Conservation (phyloP, 208 protist genomes). For the Wallacemonas sp. region DNA sequence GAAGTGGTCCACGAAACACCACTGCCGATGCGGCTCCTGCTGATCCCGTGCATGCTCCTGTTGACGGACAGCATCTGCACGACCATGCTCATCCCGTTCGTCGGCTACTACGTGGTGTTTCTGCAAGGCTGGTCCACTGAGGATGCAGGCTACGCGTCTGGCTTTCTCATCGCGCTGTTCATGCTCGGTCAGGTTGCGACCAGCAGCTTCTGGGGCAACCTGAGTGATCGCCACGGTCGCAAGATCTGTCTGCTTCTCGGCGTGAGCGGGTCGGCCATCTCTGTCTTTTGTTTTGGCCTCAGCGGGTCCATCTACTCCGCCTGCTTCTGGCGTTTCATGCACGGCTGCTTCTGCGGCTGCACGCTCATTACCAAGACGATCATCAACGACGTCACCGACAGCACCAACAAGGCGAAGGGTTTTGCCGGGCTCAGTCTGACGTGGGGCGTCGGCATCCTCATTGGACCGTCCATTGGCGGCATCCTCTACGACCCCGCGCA, state of each 20-base stretch:
- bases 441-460: slow-evolving; percentile 67
- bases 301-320: slow-evolving; percentile 40
- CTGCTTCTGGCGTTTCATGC: slow-evolving; percentile 71
- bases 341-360: slow-evolving; percentile 68
- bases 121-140: slow-evolving; percentile 31
- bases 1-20: not conserved
- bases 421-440: slow-evolving; percentile 97
- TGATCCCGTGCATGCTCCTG: slow-evolving; percentile 23
- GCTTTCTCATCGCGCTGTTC: slow-evolving; percentile 49
- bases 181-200: slow-evolving; percentile 60
- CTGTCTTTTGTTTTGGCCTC: slow-evolving; percentile 46
- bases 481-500: slow-evolving; percentile 68
- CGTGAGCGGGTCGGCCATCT: slow-evolving; percentile 25
- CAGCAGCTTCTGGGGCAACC: slow-evolving; percentile 36
- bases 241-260: slow-evolving; percentile 36
- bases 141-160: slow-evolving; percentile 47
- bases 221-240: slow-evolving; percentile 50
- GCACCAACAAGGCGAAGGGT: slow-evolving; percentile 78
- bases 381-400: slow-evolving; percentile 80
- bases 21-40: not conserved
- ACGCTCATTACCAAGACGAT: slow-evolving; percentile 78
- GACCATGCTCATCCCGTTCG: slow-evolving; percentile 63
- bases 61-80: slow-evolving; percentile 58
- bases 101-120: slow-evolving; percentile 41
- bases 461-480: slow-evolving; percentile 71